These are phyloP conservation scores for Vanrija humicola DNA, from an alignment of 1,284 basidiomycete species.

Conservation along the genomic window DNA sequence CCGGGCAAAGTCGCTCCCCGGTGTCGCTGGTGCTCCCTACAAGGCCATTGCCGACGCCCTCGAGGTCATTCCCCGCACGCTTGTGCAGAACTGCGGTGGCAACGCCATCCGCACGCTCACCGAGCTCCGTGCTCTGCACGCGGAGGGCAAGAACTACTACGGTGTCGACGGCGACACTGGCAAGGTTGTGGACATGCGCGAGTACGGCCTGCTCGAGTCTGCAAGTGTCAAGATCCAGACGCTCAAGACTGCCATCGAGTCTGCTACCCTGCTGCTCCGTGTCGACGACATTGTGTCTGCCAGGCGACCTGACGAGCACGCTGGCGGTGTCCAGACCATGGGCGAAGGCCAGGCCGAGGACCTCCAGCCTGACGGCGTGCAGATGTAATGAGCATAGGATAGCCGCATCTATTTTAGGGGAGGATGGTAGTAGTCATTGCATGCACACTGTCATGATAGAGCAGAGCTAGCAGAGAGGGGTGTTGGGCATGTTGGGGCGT, in stretches of 20 bases:
- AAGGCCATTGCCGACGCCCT: slow-evolving; percentile 91
- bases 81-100: slow-evolving; percentile 93
- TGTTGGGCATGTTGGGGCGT: no score
- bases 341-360: slow-evolving; percentile 23
- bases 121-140: slow-evolving; percentile 84
- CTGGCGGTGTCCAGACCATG: slow-evolving; percentile 46
- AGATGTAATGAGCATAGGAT: slow-evolving; percentile 4
- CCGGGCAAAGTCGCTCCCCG: slow-evolving; percentile 72
- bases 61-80: slow-evolving; percentile 93
- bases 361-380: slow-evolving; percentile 10
- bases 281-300: slow-evolving; percentile 95
- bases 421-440: not conserved
- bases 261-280: slow-evolving; percentile 82
- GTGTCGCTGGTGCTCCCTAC: slow-evolving; percentile 86
- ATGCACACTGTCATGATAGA: not conserved
- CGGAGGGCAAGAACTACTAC: slow-evolving; percentile 82
- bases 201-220: slow-evolving; percentile 88
- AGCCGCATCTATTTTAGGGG: not conserved
- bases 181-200: slow-evolving; percentile 92
- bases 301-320: slow-evolving; percentile 49
- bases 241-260: slow-evolving; percentile 95
- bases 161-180: slow-evolving; percentile 94
- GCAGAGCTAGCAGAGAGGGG: no score
- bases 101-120: slow-evolving; percentile 92
- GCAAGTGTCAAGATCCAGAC: slow-evolving; percentile 98